phyloP scores from a whole-genome alignment of 2,329 filamentous ascomycete genomes.

The Colletotrichum sp. region DNA sequence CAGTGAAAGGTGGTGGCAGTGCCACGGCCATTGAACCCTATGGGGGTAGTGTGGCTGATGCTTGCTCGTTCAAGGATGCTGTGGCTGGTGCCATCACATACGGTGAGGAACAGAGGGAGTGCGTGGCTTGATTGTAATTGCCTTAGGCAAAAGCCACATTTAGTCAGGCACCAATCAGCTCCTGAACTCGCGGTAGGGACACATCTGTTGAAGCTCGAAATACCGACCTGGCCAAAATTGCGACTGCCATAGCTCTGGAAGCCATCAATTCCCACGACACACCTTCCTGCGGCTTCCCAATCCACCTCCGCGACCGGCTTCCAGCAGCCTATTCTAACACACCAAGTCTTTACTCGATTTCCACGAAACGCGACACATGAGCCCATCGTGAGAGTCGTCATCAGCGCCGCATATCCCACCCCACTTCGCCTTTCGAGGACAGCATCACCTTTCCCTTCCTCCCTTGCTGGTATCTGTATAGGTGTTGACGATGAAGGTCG shows the following conservation, averaged over 20 bases:
- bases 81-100: neutral
- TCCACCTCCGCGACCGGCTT: conserved; percentile 15
- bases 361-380: conserved; percentile 4
- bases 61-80: neutral
- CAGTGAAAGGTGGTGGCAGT: neutral
- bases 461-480: conserved; percentile 13
- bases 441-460: conserved; percentile 10
- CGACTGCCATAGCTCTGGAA: conserved; percentile 24
- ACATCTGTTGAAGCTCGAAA: conserved; percentile 26
- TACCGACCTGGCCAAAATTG: conserved; percentile 22
- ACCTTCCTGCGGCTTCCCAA: neutral
- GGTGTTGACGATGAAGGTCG: conserved; percentile 21
- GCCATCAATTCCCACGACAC: conserved; percentile 21
- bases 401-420: conserved; percentile 12
- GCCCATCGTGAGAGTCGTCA: neutral
- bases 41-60: neutral
- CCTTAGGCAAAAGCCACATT: conserved; percentile 18
- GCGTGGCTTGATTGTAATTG: neutral
- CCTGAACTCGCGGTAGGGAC: conserved; percentile 22
- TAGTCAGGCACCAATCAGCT: conserved; percentile 21
- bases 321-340: conserved; percentile 6
- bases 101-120: neutral
- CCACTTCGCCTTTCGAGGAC: conserved; percentile 19
- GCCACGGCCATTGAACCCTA: neutral
- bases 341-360: neutral